These are phyloP conservation scores for Aurantiochytrium sp. DNA, from an alignment of 108 stramenopile genomes.

Conservation along the genomic window DNA sequence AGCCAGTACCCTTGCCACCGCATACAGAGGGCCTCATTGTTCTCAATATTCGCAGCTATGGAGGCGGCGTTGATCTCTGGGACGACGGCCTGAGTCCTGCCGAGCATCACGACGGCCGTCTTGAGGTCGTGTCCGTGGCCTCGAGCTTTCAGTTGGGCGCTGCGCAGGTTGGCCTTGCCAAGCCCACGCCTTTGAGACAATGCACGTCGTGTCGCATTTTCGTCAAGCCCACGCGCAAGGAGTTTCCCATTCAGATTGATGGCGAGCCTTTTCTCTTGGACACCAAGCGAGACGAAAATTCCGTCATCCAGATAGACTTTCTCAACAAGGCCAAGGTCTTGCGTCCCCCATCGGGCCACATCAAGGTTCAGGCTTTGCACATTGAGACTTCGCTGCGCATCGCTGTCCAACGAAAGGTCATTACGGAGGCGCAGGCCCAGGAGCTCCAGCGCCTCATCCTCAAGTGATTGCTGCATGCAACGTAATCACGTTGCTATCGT, in stretches of 20 bases:
- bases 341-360: background rate
- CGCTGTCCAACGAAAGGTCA: background rate
- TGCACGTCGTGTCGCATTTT: slow-evolving; percentile 60
- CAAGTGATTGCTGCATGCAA: background rate
- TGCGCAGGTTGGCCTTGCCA: slow-evolving; percentile 71
- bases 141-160: slow-evolving; percentile 76
- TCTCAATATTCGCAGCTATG: slow-evolving; percentile 77
- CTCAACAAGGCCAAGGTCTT: background rate
- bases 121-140: slow-evolving; percentile 72
- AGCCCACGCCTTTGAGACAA: slow-evolving; percentile 66
- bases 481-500: no score
- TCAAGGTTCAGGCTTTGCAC: background rate
- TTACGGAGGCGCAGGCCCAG: background rate
- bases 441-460: background rate
- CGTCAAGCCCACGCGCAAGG: slow-evolving; percentile 46
- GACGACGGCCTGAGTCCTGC: slow-evolving; percentile 41
- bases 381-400: background rate
- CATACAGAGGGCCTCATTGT: slow-evolving; percentile 79
- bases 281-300: background rate
- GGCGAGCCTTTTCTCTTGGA: slow-evolving; percentile 62
- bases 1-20: slow-evolving; percentile 66
- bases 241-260: slow-evolving; percentile 71
- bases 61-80: slow-evolving; percentile 77
- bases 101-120: slow-evolving; percentile 68
- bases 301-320: background rate